Conservation (phyloP, 176 grass and related monocot species). For the Eremochloa ophiuroides region DNA sequence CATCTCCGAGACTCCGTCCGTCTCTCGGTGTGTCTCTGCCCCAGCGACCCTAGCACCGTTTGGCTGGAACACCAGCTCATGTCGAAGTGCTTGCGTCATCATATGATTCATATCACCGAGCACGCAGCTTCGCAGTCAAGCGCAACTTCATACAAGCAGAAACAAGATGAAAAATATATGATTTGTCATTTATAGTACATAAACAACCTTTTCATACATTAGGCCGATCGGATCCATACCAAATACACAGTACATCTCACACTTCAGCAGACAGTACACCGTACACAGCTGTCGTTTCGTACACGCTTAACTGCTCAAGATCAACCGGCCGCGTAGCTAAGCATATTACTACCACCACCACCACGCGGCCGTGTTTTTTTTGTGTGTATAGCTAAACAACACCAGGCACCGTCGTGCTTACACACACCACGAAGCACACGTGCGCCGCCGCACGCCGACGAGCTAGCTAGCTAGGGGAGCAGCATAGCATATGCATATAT, state of each 20-base stretch:
- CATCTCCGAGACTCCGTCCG: not conserved
- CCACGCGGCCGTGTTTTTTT: not conserved
- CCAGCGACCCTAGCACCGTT: not conserved
- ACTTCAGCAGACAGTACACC: not conserved
- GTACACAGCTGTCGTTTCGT: conserved; percentile 19
- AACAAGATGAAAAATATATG: not conserved
- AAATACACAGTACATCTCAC: conserved; percentile 13
- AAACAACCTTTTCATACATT: conserved; percentile 29
- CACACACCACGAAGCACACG: not conserved
- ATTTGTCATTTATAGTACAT: conserved; percentile 25
- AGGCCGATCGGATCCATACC: conserved; percentile 26
- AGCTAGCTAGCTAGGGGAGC: no score
- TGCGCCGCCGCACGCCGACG: not conserved
- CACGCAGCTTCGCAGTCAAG: not conserved
- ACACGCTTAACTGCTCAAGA: conserved; percentile 1
- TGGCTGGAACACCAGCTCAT: not conserved
- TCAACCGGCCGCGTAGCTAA: not conserved
- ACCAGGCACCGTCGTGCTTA: not conserved
- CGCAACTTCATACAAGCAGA: not conserved
- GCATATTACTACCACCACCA: not conserved
- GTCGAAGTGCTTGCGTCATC: not conserved
- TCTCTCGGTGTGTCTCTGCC: not conserved
- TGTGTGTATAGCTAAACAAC: conserved; percentile 23
- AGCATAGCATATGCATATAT: no score
- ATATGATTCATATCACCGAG: not conserved